A percentile compares a stretch with the other conserved stretches of the same genome.
Conservation (phyloP, 345 rosid species). For the Citrus australasica region DNA sequence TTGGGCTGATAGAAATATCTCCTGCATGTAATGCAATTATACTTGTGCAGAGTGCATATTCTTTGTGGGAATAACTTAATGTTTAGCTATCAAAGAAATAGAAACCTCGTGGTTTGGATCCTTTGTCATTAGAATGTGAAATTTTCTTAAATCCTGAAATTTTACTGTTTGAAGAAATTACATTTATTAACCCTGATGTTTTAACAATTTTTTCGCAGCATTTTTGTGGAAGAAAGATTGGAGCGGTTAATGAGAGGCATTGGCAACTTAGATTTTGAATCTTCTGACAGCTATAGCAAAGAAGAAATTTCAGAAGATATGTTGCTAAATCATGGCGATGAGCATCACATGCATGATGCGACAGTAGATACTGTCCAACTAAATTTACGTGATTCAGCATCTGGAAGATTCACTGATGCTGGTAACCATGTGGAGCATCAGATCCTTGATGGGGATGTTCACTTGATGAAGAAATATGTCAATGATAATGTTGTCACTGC, state of each 20-base stretch:
- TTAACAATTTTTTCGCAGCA: constrained; percentile 40
- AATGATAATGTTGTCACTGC: constrained; percentile 26
- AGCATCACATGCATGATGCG: constrained; percentile 28
- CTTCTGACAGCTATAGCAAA: constrained; percentile 22
- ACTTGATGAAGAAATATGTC: constrained; percentile 19
- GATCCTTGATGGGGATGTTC: constrained; percentile 33
- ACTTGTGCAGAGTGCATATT: not conserved
- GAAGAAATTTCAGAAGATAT: constrained; percentile 34
- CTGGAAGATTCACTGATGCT: constrained; percentile 30
- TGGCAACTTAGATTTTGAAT: constrained; percentile 48
- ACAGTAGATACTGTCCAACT: constrained; percentile 25
- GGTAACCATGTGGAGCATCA: constrained; percentile 29
- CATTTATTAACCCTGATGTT: constrained; percentile 8
- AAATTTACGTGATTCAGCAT: constrained; percentile 31
- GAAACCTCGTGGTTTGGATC: not conserved
- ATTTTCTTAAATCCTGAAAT: not conserved
- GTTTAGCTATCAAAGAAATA: not conserved
- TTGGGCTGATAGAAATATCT: not conserved
- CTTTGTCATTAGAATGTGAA: not conserved
- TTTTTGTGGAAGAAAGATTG: constrained; percentile 88
- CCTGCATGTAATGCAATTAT: not conserved
- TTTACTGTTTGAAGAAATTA: not conserved
- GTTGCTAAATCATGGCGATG: constrained; percentile 23
- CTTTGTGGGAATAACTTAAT: not conserved
- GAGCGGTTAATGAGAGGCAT: constrained; percentile 69